phyloP scores from a whole-genome alignment of 345 rosid species.

The Dipteronia sinensis region DNA sequence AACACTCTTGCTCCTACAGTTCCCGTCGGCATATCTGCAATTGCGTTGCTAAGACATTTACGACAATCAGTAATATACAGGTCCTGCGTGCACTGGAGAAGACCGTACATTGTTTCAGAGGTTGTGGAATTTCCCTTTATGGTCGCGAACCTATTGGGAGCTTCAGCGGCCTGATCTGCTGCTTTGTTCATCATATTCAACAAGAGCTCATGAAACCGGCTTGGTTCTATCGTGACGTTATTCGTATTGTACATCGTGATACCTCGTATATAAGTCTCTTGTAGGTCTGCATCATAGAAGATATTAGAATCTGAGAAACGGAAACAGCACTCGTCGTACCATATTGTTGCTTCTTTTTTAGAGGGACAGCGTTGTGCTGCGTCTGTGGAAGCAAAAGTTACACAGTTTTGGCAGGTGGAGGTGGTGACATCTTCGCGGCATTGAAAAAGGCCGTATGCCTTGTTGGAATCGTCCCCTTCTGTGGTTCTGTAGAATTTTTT shows the following conservation, averaged over 20 bases:
- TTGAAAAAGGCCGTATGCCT: constrained; percentile 33
- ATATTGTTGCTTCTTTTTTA: constrained; percentile 33
- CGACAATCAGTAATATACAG: constrained; percentile 8
- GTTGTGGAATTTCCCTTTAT: neutral
- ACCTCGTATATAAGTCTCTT: too few relatives aligned
- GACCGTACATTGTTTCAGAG: constrained; percentile 1
- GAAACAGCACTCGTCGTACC: constrained; percentile 45
- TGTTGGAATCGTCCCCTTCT: constrained; percentile 2
- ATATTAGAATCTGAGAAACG: constrained; percentile 38
- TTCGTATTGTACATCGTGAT: neutral
- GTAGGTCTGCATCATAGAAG: constrained; percentile 4
- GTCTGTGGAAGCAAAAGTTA: constrained; percentile 19
- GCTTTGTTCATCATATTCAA: neutral
- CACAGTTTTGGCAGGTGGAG: constrained; percentile 36
- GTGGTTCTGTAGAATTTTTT: neutral
- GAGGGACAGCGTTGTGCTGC: constrained; percentile 30
- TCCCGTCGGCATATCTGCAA: neutral
- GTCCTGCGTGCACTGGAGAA: constrained; percentile 33
- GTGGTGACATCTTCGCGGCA: constrained; percentile 40
- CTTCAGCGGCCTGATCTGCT: neutral
- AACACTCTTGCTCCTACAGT: constrained; percentile 33
- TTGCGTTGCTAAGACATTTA: constrained; percentile 22
- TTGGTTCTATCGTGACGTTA: neutral
- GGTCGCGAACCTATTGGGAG: constrained; percentile 15
- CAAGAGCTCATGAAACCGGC: constrained; percentile 5